These are phyloP conservation scores for Cryptococcus maquisensis DNA, from an alignment of 1,284 basidiomycete species.

Conservation along the genomic window DNA sequence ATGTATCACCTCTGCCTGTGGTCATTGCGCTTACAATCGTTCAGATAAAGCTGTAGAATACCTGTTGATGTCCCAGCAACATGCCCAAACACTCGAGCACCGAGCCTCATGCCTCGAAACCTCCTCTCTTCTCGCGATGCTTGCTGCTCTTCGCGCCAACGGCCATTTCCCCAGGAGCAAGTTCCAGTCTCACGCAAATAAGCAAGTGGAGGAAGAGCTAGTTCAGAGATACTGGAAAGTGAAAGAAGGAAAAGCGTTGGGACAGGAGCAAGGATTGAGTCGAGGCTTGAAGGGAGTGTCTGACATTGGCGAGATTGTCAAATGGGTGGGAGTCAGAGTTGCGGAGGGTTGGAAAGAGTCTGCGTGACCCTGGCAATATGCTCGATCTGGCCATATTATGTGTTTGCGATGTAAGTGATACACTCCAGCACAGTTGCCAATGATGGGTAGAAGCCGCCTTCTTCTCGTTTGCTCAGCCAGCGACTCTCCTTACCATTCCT, in stretches of 20 bases:
- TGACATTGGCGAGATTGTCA: slow-evolving; percentile 29
- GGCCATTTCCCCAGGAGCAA: background rate
- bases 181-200: background rate
- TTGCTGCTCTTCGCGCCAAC: slow-evolving; percentile 4
- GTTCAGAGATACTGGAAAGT: background rate
- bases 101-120: slow-evolving; percentile 9
- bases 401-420: too few relatives aligned
- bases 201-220: background rate
- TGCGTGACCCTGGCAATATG: too few relatives aligned
- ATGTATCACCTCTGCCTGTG: background rate
- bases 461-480: too few relatives aligned
- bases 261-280: too few relatives aligned
- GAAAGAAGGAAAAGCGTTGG: background rate
- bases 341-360: slow-evolving; percentile 25
- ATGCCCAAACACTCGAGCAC: slow-evolving; percentile 12
- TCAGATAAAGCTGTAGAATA: slow-evolving; percentile 13
- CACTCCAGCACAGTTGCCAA: too few relatives aligned
- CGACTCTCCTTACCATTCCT: too few relatives aligned
- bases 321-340: slow-evolving; percentile 34
- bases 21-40: background rate
- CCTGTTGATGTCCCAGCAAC: slow-evolving; percentile 10
- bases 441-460: too few relatives aligned
- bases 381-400: too few relatives aligned
- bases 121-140: slow-evolving; percentile 12
- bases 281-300: slow-evolving; percentile 3